Evolutionary conservation across 2,329 filamentous ascomycete genomes (phyloP).

Genomic region (Phialophora tarda): DNA sequence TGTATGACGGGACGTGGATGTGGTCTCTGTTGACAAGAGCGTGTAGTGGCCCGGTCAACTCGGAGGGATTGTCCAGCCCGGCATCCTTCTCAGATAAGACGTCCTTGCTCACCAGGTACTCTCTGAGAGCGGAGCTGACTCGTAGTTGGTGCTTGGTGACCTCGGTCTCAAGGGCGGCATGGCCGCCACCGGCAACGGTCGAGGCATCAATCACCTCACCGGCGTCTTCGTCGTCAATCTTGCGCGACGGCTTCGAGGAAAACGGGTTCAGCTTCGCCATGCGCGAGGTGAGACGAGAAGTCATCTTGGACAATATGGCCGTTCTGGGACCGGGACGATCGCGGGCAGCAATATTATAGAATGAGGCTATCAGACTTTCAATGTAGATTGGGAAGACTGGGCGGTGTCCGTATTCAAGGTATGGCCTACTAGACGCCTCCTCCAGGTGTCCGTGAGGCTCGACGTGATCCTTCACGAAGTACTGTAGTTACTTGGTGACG

Average conservation of each 20-base stretch:
- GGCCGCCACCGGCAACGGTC: constrained; percentile 37
- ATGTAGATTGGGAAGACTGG: neutral
- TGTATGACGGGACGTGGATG: constrained; percentile 32
- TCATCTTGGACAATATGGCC: neutral
- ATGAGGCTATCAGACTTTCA: neutral
- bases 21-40: constrained; percentile 35
- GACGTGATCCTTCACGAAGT: neutral
- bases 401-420: neutral
- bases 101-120: constrained; percentile 34
- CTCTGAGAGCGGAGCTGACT: constrained; percentile 33
- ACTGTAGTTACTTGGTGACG: neutral
- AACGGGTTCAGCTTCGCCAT: constrained; percentile 37
- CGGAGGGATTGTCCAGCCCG: constrained; percentile 26
- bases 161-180: constrained; percentile 27
- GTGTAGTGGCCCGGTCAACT: constrained; percentile 26
- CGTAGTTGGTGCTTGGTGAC: constrained; percentile 35
- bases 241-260: constrained; percentile 21
- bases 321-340: neutral
- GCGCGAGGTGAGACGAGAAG: constrained; percentile 25
- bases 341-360: neutral
- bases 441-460: neutral
- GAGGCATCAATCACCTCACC: constrained; percentile 35
- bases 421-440: neutral
- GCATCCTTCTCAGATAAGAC: constrained; percentile 34
- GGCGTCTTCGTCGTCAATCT: constrained; percentile 36